These are phyloP conservation scores for Lactarius indigo DNA, from an alignment of 768 basidiomycete species.

Conservation along the genomic window DNA sequence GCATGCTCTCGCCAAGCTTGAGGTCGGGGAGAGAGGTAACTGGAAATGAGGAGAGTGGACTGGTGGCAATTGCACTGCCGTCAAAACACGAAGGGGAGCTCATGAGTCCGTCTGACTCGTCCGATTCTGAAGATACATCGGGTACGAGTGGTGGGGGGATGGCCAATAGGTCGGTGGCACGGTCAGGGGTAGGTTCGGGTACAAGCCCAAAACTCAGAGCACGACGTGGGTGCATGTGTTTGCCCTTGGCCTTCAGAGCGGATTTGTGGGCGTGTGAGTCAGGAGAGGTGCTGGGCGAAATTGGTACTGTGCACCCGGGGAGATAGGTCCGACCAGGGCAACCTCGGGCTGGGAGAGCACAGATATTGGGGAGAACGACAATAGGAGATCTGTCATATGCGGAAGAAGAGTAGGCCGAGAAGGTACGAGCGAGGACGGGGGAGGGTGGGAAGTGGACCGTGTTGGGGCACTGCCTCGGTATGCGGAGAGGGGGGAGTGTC, in stretches of 20 bases:
- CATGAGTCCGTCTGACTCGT: conserved; percentile 57
- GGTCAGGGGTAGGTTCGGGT: conserved; percentile 16
- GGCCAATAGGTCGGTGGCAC: background rate
- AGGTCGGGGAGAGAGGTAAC: conserved; percentile 20
- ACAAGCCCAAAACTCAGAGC: conserved; percentile 29
- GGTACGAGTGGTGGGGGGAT: conserved; percentile 51
- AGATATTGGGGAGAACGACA: conserved; percentile 64
- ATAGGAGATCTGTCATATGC: conserved; percentile 80
- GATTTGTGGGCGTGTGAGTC: conserved; percentile 24
- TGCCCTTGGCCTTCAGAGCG: conserved; percentile 30
- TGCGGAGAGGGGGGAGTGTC: background rate
- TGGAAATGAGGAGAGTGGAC: conserved; percentile 25
- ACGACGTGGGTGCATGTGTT: conserved; percentile 45
- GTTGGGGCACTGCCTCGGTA: conserved; percentile 18
- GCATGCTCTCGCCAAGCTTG: conserved; percentile 3
- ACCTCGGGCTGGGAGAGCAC: conserved; percentile 75
- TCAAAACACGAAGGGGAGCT: conserved; percentile 32
- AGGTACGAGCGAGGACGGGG: conserved; percentile 36
- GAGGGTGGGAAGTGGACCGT: conserved; percentile 48
- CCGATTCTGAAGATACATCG: conserved; percentile 59
- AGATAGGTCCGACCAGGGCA: conserved; percentile 69
- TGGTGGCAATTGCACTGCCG: conserved; percentile 21
- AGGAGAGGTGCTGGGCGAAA: conserved; percentile 22
- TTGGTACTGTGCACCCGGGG: conserved; percentile 37
- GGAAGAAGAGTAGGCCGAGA: conserved; percentile 41